Conservation (phyloP, 768 basidiomycete genomes). For the Lentinula sp. region DNA sequence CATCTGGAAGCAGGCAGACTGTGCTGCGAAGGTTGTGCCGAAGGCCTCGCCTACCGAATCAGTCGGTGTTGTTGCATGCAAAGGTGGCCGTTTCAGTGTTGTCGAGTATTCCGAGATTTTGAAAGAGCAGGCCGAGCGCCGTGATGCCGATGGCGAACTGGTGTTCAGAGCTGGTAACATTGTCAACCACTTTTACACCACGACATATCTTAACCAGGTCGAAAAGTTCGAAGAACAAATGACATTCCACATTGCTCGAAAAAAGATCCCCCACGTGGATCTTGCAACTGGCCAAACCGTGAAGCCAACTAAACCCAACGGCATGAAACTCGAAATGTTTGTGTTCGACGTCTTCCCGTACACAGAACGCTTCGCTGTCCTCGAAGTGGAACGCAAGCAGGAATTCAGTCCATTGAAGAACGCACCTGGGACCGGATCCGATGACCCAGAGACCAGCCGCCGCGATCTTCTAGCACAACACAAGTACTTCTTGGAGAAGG, state of each 20-base stretch:
- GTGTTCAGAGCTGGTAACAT: slow-evolving; percentile 95
- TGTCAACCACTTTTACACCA: slow-evolving; percentile 97
- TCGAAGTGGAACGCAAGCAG: slow-evolving; percentile 83
- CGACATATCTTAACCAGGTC: slow-evolving; percentile 71
- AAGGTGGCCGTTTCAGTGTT: slow-evolving; percentile 81
- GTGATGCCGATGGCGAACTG: slow-evolving; percentile 68
- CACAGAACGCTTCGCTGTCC: slow-evolving; percentile 74
- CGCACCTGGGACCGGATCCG: slow-evolving; percentile 85
- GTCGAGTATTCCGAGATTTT: slow-evolving; percentile 98
- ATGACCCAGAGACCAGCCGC: slow-evolving; percentile 87
- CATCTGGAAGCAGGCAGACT: slow-evolving; percentile 82
- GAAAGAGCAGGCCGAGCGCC: slow-evolving; percentile 76
- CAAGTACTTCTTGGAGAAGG: slow-evolving; percentile 70
- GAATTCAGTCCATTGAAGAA: slow-evolving; percentile 99
- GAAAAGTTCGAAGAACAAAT: slow-evolving; percentile 82
- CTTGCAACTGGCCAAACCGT: slow-evolving; percentile 57
- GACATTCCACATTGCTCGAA: slow-evolving; percentile 96
- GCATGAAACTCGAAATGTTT: slow-evolving; percentile 98
- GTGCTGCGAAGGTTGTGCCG: slow-evolving; percentile 94
- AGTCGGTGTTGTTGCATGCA: slow-evolving; percentile 89
- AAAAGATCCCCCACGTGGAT: slow-evolving; percentile 90
- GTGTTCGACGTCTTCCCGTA: slow-evolving; percentile 98
- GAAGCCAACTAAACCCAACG: slow-evolving; percentile 89
- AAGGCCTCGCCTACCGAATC: slow-evolving; percentile 83
- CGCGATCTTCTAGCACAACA: slow-evolving; percentile 88